Conservation (phyloP, 2,329 filamentous ascomycete species). For the Exophiala bonariae region DNA sequence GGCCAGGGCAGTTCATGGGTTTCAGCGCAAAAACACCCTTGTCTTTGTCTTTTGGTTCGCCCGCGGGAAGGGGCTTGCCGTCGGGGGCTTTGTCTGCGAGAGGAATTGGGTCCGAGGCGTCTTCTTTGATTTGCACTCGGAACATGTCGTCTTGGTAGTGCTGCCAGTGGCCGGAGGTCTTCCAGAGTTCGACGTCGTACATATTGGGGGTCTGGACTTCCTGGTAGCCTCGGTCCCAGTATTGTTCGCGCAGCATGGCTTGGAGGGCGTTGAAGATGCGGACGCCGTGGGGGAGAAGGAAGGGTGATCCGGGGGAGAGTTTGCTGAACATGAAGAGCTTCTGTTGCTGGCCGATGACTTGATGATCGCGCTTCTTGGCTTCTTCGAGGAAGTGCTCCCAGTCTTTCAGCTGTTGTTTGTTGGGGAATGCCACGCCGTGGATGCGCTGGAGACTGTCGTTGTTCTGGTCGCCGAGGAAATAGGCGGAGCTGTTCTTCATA, state of each 20-base stretch:
- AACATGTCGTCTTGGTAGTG: conserved; percentile 97
- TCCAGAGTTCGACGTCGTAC: conserved; percentile 92
- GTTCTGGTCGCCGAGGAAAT: conserved; percentile 89
- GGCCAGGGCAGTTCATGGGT: conserved; percentile 98
- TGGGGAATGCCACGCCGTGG: conserved; percentile 93
- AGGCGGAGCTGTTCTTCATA: conserved; percentile 79
- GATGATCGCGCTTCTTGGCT: conserved; percentile 95
- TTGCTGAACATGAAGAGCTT: conserved; percentile 98
- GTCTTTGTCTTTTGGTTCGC: conserved; percentile 53
- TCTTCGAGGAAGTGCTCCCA: conserved; percentile 96
- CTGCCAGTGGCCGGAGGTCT: conserved; percentile 91
- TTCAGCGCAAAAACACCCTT: conserved; percentile 86
- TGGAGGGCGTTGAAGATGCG: conserved; percentile 90
- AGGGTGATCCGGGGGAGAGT: conserved; percentile 85
- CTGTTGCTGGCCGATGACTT: conserved; percentile 90
- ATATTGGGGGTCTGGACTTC: conserved; percentile 97
- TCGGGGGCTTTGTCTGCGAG: conserved; percentile 25
- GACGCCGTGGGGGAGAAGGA: conserved; percentile 89
- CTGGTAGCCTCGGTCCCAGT: conserved; percentile 89
- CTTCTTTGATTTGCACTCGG: conserved; percentile 60
- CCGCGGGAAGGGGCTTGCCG: conserved; percentile 17
- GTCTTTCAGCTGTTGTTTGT: conserved; percentile 91
- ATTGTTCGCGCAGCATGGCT: conserved; percentile 78
- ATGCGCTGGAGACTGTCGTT: conserved; percentile 97
- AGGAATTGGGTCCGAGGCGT: conserved; percentile 25